Conservation (phyloP, 2,329 filamentous ascomycete species). For the Aspergillus fumigatus region DNA sequence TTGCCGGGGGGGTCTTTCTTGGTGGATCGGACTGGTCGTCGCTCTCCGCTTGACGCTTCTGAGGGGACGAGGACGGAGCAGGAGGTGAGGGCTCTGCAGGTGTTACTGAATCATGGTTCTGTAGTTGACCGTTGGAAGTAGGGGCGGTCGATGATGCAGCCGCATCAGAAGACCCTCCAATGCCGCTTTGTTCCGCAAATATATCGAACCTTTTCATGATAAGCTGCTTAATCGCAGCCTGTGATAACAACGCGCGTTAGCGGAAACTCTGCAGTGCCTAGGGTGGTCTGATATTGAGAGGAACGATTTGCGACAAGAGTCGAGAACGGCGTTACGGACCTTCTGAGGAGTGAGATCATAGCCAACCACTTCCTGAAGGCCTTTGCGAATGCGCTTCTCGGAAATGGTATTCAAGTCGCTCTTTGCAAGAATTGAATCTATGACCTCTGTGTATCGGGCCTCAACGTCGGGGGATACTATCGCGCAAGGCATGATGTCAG, state of each 20-base stretch:
- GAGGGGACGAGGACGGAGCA: conserved; percentile 31
- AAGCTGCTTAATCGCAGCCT: conserved; percentile 66
- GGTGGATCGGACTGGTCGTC: conserved; percentile 37
- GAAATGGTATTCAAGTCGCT: conserved; percentile 62
- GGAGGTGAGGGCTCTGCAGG: conserved; percentile 28
- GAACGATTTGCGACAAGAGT: conserved; percentile 8
- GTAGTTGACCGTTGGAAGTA: conserved; percentile 33
- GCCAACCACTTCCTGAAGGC: conserved; percentile 56
- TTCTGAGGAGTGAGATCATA: conserved; percentile 61
- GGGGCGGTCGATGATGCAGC: conserved; percentile 12
- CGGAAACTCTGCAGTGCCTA: background rate
- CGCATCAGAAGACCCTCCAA: conserved; percentile 29
- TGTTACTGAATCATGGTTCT: conserved; percentile 19
- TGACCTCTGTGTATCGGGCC: conserved; percentile 53
- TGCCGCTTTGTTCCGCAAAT: conserved; percentile 47
- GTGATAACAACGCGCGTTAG: conserved; percentile 12
- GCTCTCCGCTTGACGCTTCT: conserved; percentile 40
- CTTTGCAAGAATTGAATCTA: conserved; percentile 57
- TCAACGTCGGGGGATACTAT: conserved; percentile 48
- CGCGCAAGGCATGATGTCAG: conserved; percentile 18
- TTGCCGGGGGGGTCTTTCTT: conserved; percentile 42
- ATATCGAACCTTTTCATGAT: conserved; percentile 73
- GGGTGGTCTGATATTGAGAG: background rate
- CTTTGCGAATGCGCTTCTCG: conserved; percentile 61
- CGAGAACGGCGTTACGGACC: conserved; percentile 37